Percentiles rank a stretch among this genome's conserved stretches.
phyloP scores from a whole-genome alignment of 805 yeast genomes.

The Scheffersomyces ergatensis region DNA sequence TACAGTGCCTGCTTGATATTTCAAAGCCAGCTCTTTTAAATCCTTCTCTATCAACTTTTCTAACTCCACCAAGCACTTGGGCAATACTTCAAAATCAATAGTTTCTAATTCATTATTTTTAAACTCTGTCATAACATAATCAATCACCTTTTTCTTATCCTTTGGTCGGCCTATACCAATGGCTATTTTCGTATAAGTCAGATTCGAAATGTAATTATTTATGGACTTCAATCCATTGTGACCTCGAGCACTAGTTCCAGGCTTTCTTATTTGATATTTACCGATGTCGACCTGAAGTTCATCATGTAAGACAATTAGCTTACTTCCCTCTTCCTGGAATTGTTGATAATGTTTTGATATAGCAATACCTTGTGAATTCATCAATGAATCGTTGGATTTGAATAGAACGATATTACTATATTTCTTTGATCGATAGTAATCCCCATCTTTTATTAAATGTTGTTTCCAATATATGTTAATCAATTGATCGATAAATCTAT shows the following conservation, averaged over 20 bases:
- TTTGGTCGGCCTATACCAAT: conserved; percentile 77
- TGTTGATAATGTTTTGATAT: conserved; percentile 48
- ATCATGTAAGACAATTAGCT: conserved; percentile 68
- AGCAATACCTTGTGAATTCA: conserved; percentile 72
- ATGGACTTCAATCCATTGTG: conserved; percentile 81
- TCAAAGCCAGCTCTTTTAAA: conserved; percentile 22
- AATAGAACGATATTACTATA: conserved; percentile 34
- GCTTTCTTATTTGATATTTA: conserved; percentile 56
- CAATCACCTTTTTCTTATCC: conserved; percentile 44
- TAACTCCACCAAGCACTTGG: conserved; percentile 35
- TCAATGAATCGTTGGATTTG: conserved; percentile 53
- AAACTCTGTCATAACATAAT: conserved; percentile 64
- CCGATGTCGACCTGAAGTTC: conserved; percentile 72
- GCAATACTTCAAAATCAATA: conserved; percentile 40
- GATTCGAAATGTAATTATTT: conserved; percentile 40
- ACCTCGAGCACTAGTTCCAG: conserved; percentile 67
- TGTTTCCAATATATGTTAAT: conserved; percentile 20
- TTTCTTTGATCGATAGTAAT: conserved; percentile 12
- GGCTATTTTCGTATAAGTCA: conserved; percentile 60
- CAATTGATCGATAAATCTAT: conserved; percentile 43
- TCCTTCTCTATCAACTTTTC: conserved; percentile 17
- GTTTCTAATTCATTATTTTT: conserved; percentile 40
- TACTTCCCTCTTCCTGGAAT: conserved; percentile 18
- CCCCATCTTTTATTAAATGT: conserved; percentile 8
- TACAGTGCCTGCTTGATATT: too few relatives aligned